Percentiles rank a stretch among this genome's conserved stretches.
These are phyloP conservation scores for Fomitopsis pinicola DNA, from an alignment of 1,284 basidiomycete species.

Conservation along the genomic window DNA sequence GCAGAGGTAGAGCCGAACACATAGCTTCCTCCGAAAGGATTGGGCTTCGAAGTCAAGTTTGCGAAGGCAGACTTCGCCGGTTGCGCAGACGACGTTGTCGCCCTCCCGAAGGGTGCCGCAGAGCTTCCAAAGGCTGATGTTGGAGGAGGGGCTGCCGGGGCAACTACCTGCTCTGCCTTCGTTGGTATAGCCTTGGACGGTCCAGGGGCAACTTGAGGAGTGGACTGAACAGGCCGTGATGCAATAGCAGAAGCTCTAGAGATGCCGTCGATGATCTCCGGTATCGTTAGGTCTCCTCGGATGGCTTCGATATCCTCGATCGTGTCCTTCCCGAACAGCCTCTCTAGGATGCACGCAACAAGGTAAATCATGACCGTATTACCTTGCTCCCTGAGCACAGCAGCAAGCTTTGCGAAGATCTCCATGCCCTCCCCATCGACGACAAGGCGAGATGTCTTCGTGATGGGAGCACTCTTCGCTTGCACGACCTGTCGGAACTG, in stretches of 20 bases:
- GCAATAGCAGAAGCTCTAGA: conserved; percentile 20
- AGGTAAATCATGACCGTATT: conserved; percentile 69
- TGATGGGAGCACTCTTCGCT: conserved; percentile 72
- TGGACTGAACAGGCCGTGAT: not conserved
- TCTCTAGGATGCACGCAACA: conserved; percentile 70
- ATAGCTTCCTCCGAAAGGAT: conserved; percentile 1
- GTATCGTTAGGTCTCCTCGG: conserved; percentile 52
- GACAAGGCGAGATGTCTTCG: conserved; percentile 53
- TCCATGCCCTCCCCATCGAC: conserved; percentile 65
- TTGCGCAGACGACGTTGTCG: not conserved
- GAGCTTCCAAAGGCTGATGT: not conserved
- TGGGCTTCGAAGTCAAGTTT: conserved; percentile 7
- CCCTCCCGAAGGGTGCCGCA: not conserved
- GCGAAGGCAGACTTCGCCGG: conserved; percentile 12
- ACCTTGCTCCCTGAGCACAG: conserved; percentile 51
- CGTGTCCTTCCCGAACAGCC: conserved; percentile 66
- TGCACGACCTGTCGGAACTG: conserved; percentile 81
- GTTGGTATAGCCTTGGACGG: not conserved
- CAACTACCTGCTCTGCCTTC: not conserved
- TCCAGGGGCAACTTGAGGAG: not conserved
- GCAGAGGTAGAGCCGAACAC: conserved; percentile 8
- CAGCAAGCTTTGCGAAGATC: conserved; percentile 58
- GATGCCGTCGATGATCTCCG: conserved; percentile 80
- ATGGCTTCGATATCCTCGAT: conserved; percentile 77
- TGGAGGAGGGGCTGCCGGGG: not conserved